phyloP scores from a whole-genome alignment of 768 basidiomycete genomes.

The Tricholoma sp. region DNA sequence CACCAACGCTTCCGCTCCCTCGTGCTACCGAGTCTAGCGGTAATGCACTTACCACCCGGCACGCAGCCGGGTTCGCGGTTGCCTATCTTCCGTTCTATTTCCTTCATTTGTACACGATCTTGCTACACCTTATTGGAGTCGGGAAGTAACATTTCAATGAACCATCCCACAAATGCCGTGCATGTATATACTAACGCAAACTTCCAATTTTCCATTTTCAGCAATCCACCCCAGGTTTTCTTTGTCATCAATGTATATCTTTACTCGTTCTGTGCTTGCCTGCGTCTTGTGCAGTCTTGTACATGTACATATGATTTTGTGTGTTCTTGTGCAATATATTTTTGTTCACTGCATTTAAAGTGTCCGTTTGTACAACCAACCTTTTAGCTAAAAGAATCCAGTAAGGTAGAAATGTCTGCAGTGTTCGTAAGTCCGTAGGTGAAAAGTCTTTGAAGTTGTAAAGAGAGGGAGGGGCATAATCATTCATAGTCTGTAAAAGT shows the following conservation, averaged over 20 bases:
- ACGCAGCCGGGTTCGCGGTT: constrained; percentile 15
- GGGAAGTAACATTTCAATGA: not conserved
- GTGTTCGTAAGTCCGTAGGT: not conserved
- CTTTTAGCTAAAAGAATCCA: not conserved
- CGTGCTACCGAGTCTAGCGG: constrained; percentile 12
- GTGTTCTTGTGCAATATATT: not conserved
- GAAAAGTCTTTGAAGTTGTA: not conserved
- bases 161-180: not conserved
- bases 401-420: not conserved
- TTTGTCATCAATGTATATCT: constrained; percentile 1
- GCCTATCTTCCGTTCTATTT: constrained; percentile 19
- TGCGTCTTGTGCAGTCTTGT: not conserved
- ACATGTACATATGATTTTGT: not conserved
- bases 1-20: not conserved
- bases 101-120: constrained; percentile 20
- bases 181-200: constrained; percentile 2
- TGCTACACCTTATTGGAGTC: constrained; percentile 19
- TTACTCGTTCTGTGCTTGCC: not conserved
- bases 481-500: not conserved
- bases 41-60: constrained; percentile 14
- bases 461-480: not conserved
- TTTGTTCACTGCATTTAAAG: not conserved
- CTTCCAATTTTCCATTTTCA: not conserved
- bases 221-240: not conserved
- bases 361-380: not conserved